A percentile compares a stretch with the other conserved stretches of the same genome.
phyloP scores from a whole-genome alignment of 345 rosid genomes.

The Pugionium cornutum region DNA sequence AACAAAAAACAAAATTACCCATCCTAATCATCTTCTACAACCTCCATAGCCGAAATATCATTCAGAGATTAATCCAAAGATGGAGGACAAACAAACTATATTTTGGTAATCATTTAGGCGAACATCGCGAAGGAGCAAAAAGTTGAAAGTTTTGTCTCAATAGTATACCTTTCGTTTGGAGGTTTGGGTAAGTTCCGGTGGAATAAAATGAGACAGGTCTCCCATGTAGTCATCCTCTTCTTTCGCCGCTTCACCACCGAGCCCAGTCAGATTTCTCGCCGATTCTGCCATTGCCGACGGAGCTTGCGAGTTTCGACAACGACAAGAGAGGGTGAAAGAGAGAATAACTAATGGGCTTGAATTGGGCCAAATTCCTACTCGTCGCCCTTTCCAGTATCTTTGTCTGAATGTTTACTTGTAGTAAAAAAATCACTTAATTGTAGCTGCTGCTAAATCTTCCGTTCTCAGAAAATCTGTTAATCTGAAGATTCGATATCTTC shows the following conservation, averaged over 20 bases:
- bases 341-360: slow-evolving; percentile 2
- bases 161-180: slow-evolving; percentile 42
- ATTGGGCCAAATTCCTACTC: slow-evolving; percentile 5
- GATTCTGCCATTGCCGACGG: slow-evolving; percentile 40
- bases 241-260: slow-evolving; percentile 31
- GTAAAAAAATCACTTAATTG: not conserved
- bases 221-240: slow-evolving; percentile 89
- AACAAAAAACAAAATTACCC: not conserved
- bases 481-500: too few species aligned
- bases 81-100: not conserved
- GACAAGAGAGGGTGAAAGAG: not conserved
- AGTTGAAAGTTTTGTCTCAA: not conserved
- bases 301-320: slow-evolving; percentile 13
- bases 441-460: not conserved
- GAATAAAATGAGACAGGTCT: slow-evolving; percentile 73
- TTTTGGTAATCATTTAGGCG: not conserved
- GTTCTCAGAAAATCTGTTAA: not conserved
- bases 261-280: slow-evolving; percentile 31
- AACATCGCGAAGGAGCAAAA: not conserved
- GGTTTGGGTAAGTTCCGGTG: slow-evolving; percentile 48
- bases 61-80: not conserved
- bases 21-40: not conserved
- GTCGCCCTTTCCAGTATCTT: not conserved
- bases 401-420: not conserved
- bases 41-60: not conserved